Conservation (phyloP, 805 yeast genomes). For the Metschnikowia noctiluminum region DNA sequence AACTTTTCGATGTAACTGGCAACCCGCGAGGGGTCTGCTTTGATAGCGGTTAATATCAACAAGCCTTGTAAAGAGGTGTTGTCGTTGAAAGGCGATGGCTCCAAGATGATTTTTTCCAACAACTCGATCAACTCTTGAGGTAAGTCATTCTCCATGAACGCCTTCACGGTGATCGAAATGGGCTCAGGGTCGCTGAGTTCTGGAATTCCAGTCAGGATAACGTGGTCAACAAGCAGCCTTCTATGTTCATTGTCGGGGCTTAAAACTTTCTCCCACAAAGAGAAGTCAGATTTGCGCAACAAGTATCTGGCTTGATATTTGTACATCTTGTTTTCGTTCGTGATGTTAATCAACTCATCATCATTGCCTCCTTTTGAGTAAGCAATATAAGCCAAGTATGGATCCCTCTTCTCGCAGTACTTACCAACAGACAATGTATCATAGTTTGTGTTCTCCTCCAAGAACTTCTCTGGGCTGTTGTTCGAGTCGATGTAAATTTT, state of each 20-base stretch:
- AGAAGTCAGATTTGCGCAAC: slow-evolving; percentile 80
- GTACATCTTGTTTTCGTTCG: slow-evolving; percentile 97
- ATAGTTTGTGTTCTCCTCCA: slow-evolving; percentile 84
- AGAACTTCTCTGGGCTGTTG: slow-evolving; percentile 95
- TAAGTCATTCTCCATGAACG: slow-evolving; percentile 92
- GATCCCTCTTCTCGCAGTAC: slow-evolving; percentile 98
- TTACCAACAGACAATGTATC: slow-evolving; percentile 95
- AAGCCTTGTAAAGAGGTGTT: slow-evolving; percentile 94
- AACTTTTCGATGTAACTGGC: slow-evolving; percentile 79
- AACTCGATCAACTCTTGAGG: slow-evolving; percentile 92
- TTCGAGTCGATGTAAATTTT: slow-evolving; percentile 97
- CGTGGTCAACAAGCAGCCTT: slow-evolving; percentile 88
- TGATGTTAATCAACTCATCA: slow-evolving; percentile 81
- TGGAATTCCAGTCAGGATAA: slow-evolving; percentile 94
- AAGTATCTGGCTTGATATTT: slow-evolving; percentile 98
- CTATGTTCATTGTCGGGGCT: slow-evolving; percentile 76
- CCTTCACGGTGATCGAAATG: slow-evolving; percentile 87
- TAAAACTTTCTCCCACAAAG: slow-evolving; percentile 79
- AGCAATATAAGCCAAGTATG: slow-evolving; percentile 95
- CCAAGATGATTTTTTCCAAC: slow-evolving; percentile 91
- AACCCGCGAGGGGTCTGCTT: slow-evolving; percentile 88
- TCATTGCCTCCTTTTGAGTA: slow-evolving; percentile 95
- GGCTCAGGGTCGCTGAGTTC: slow-evolving; percentile 92
- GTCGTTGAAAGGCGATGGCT: slow-evolving; percentile 95
- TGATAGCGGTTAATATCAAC: slow-evolving; percentile 88